Percentiles rank a stretch among this genome's conserved stretches.
These are phyloP conservation scores for Suillus paluster DNA, from an alignment of 768 basidiomycete genomes.

Conservation along the genomic window DNA sequence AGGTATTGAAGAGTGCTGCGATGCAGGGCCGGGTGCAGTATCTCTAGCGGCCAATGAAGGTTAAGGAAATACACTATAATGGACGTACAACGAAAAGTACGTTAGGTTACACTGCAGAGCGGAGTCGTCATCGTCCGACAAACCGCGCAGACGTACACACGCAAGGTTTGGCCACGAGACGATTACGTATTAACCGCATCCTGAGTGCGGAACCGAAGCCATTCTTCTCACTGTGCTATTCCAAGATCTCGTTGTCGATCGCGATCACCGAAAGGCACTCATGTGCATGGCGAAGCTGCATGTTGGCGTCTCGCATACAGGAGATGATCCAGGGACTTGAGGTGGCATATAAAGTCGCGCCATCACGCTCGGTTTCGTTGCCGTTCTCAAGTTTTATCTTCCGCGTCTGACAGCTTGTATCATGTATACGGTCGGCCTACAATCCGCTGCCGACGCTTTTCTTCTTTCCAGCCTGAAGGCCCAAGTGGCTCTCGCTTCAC, in stretches of 20 bases:
- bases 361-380: conserved; percentile 19
- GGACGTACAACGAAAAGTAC: conserved; percentile 16
- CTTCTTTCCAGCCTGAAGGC: conserved; percentile 37
- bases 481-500: conserved; percentile 37
- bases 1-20: conserved; percentile 35
- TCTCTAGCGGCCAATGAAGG: conserved; percentile 16
- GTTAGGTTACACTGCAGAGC: conserved; percentile 6
- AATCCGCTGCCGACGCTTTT: conserved; percentile 42
- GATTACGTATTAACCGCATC: conserved; percentile 14
- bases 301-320: neutral
- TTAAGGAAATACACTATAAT: conserved; percentile 15
- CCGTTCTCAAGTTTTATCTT: conserved; percentile 28
- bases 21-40: conserved; percentile 35
- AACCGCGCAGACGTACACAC: neutral
- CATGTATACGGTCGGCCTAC: conserved; percentile 49
- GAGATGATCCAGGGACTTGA: neutral
- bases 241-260: conserved; percentile 22
- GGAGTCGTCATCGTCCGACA: conserved; percentile 6
- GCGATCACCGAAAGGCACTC: conserved; percentile 6
- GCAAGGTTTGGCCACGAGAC: conserved; percentile 14
- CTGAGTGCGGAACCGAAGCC: conserved; percentile 31
- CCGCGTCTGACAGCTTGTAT: conserved; percentile 26
- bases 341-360: conserved; percentile 4
- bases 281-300: conserved; percentile 3
- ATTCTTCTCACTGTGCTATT: neutral